A percentile compares a stretch with the other conserved stretches of the same genome.
Conservation (phyloP, 208 protist genomes). For the Crithidia thermophila region DNA sequence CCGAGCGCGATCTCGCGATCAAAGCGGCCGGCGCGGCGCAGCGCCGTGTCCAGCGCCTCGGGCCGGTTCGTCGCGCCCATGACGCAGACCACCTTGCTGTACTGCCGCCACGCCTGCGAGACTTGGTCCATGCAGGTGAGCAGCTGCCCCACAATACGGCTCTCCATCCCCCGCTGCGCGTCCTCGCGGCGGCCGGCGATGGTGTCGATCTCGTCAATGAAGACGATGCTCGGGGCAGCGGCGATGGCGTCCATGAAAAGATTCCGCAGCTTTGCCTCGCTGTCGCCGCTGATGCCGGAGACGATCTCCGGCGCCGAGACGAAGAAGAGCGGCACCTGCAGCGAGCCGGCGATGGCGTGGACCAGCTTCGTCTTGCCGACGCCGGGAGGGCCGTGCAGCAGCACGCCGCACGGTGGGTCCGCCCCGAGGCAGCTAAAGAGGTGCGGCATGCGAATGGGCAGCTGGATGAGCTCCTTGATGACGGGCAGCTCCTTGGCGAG, state of each 20-base stretch:
- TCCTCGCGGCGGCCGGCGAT: conserved; percentile 95
- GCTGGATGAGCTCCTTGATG: conserved; percentile 96
- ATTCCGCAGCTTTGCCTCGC: conserved; percentile 96
- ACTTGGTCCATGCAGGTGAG: conserved; percentile 99
- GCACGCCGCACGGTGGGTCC: conserved; percentile 95
- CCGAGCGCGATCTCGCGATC: conserved; percentile 97
- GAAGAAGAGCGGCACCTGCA: conserved; percentile 95
- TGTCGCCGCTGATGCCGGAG: conserved; percentile 98
- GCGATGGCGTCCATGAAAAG: conserved; percentile 95
- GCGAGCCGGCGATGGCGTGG: conserved; percentile 94
- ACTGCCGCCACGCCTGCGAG: conserved; percentile 82
- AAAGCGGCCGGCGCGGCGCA: conserved; percentile 98
- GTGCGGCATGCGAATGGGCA: conserved; percentile 95
- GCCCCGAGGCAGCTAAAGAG: conserved; percentile 96
- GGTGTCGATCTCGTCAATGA: conserved; percentile 99
- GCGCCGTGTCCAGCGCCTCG: conserved; percentile 96
- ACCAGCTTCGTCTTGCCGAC: conserved; percentile 97
- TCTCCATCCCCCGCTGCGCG: conserved; percentile 98
- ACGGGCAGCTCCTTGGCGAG: conserved; percentile 89
- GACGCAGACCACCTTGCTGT: conserved; percentile 93
- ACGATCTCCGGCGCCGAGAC: conserved; percentile 97
- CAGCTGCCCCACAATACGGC: conserved; percentile 98
- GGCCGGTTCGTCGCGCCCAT: conserved; percentile 97
- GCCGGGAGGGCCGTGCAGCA: conserved; percentile 97
- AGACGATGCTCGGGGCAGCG: conserved; percentile 97